Evolutionary conservation across 306 rosid species (phyloP), one percentile per base, ranked within the genome.

Genomic region (Crotalaria pallida): DNA sequence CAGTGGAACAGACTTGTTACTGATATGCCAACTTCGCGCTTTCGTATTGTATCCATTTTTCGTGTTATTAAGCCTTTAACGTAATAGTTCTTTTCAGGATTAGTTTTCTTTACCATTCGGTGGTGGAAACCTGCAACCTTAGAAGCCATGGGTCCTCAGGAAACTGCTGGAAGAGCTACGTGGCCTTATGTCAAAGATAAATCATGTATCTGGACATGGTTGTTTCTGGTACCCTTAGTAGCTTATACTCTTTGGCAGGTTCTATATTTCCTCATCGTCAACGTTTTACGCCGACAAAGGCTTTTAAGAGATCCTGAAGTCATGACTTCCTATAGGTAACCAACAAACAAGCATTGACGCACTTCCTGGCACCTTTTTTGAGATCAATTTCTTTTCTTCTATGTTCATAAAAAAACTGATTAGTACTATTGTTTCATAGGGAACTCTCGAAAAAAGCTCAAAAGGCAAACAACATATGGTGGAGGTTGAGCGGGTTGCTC

Each of bases 121-220:
- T 92, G 98, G 98, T 92, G 98, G 98, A 88, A 89, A 65, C 90
- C 91, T 15, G 83, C 79, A 22, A 81, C 90, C 68, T 86, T 92
- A 41, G 90, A 83, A 69, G 98, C 92, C 47, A 87, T 87, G 98
- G 90, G 79, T 68, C 96, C 96, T 0, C 89, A 79, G 82, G 90
- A 89, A 76, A 73, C 84, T 69, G 71, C 84, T 18, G 69, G 21
- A 31, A 84, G 92, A 61, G 84, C 79, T 65, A 87, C 95, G 51
- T 89, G 98, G 96, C 98, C 98, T 58, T 92, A 92, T 52, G 82
- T 89, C 19, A 92, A 92, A 82, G 90, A 85, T 57, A 87, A 78
- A 69, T 69, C 84, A 52, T 84, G 81, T 78, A 85, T 92, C 18
- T 87, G 95, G 94, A 80, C 78, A 59, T 92, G 98, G 98, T 79